Base-by-base conservation (phyloP, 164 flowering plant genomes). In the Magnolia kwangsiensis region DNA sequence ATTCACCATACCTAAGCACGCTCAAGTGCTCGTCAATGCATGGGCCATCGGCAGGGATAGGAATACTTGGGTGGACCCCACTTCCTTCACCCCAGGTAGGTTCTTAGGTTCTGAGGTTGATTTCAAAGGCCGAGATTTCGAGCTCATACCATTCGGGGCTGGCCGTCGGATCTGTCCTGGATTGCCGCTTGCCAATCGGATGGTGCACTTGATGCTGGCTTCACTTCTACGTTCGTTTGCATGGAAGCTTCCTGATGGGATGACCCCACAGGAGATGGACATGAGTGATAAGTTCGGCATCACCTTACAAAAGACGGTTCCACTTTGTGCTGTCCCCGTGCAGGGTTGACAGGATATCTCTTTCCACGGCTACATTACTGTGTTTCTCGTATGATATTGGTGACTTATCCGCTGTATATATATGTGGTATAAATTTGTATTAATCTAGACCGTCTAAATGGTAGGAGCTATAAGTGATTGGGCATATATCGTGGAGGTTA, bases 21-120 rank as follows among this genome's bases (percentile, higher is more conserved):
- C 87, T 4, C 87, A 82, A 61, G 69, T 86, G 0, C 59, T 82
- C 1, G 81, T 86, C 3, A 88, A 86, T 29, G 71, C 72, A 7
- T 86, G 88, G 87, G 85, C 86, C 1, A 83, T 82, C 1, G 80
- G 61, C 16, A 55, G 61, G 1, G 61, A 55, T 55, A 1, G 13
- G 18, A 1, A 55, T 11, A 55, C 16, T 55, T 55, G 61, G 84
- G 13, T 8, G 16, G 61, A 55, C 18, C 61, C 61, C 18, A 55
- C 13, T 55, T 55, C 61, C 11, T 55, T 55, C 16, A 55, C 16
- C 3, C 61, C 61, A 0, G 61, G 18, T 11, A 55, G 61, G 61
- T 55, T 8, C 61, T 55, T 55, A 55, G 61, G 13, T 55, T 55
- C 61, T 2, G 61, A 9, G 18, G 3, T 11, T 11, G 18, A 16